phyloP scores from a whole-genome alignment of 2,329 filamentous ascomycete species.

The Aspergillus sp. region DNA sequence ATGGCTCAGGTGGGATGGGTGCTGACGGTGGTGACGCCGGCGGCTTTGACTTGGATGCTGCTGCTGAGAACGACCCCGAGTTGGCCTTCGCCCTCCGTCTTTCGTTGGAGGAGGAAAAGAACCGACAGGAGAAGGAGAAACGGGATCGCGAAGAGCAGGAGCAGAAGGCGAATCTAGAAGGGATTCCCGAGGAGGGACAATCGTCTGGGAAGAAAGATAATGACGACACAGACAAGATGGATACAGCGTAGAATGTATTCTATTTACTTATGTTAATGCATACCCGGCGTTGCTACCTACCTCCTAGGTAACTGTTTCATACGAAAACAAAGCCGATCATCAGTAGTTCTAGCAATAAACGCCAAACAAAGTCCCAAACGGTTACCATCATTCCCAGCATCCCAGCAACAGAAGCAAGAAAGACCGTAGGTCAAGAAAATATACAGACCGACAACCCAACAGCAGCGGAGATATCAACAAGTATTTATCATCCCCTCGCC shows the following conservation, averaged over 20 bases:
- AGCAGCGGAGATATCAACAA: background rate
- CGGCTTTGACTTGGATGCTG: constrained; percentile 76
- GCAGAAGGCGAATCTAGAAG: constrained; percentile 74
- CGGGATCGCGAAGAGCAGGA: constrained; percentile 71
- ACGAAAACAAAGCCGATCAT: background rate
- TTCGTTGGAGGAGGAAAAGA: constrained; percentile 98
- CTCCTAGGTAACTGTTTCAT: constrained; percentile 7
- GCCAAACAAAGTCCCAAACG: background rate
- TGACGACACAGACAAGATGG: constrained; percentile 77
- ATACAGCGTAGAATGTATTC: constrained; percentile 64
- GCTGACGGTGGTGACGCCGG: constrained; percentile 56
- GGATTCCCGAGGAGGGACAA: constrained; percentile 75
- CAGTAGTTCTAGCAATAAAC: background rate
- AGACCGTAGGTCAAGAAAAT: background rate
- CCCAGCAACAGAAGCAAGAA: background rate
- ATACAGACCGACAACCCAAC: background rate
- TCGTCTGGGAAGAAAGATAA: constrained; percentile 62
- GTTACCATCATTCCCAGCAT: background rate
- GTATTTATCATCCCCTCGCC: constrained; percentile 39
- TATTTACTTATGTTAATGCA: constrained; percentile 27
- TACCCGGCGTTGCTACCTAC: constrained; percentile 37
- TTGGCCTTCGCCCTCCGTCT: constrained; percentile 91
- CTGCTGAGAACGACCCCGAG: constrained; percentile 80
- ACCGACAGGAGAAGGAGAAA: constrained; percentile 82
- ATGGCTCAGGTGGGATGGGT: constrained; percentile 43